Evolutionary conservation across 2,329 filamentous ascomycete genomes (phyloP), one percentile per base, ranked within the genome.

Genomic region (Fusarium tuaranense): DNA sequence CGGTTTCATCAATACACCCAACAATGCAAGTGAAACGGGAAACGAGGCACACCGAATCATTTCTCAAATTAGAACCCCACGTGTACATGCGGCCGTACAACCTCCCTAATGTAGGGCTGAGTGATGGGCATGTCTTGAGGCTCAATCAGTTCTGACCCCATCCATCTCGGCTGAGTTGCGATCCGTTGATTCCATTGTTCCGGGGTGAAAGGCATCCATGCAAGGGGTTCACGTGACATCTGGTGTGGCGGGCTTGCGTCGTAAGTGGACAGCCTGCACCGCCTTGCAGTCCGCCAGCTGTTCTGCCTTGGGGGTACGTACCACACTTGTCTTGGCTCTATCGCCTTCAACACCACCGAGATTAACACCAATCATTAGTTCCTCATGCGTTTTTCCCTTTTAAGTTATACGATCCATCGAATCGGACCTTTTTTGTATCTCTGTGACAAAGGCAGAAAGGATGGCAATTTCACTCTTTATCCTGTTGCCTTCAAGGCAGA

Each of bases 241-340:
- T 22, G 46, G 13, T 22, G 46, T 34, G 61, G 34, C 12, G 10
- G 18, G 18, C 34, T 59, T 57, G 62, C 46, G 34, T 64, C 62
- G 51, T 44, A 64, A 64, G 39, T 53, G 62, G 46, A 10, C 60
- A 34, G 67, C 67, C 67, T 61, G 62, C 59, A 20, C 60, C 36
- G 67, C 67, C 67, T 65, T 44, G 62, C 67, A 44, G 67, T 68
- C 44, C 55, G 67, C 67, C 67, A 68, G 16, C 44, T 27, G 53
- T 51, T 68, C 62, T 61, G 67, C 67, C 67, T 64, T 39, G 65
- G 39, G 51, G 51, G n/a, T 57, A 64, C 62, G 51, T 64, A 58
- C 62, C 36, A 22, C 22, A 13, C 16, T 18, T 25, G 13, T 44
- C 32, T 20, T 46, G 51, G 12, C 36, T 34, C 25, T 25, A 34